phyloP scores from a whole-genome alignment of 495 filamentous ascomycete genomes.

The Cercophora samala region DNA sequence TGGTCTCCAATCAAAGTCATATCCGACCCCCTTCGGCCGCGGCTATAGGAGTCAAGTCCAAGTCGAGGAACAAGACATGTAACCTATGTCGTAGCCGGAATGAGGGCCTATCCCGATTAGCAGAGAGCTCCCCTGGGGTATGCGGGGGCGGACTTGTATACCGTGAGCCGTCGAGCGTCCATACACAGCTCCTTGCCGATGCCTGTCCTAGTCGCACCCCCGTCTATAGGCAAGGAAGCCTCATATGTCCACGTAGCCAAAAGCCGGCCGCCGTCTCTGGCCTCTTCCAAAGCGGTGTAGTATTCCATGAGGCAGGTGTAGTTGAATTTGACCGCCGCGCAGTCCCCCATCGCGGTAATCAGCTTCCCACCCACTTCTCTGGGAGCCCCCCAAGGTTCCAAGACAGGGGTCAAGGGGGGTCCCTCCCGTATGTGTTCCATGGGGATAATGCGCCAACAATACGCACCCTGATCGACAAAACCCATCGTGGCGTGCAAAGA shows the following conservation, averaged over 20 bases:
- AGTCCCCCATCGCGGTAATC: constrained; percentile 14
- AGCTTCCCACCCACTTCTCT: constrained; percentile 21
- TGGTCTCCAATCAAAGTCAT: constrained; percentile 28
- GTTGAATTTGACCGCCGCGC: constrained; percentile 8
- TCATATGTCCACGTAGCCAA: constrained; percentile 23
- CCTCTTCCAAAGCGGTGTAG: constrained; percentile 25
- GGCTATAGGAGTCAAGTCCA: constrained; percentile 23
- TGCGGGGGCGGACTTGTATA: constrained; percentile 18
- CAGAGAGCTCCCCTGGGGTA: constrained; percentile 9
- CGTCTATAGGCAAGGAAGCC: constrained; percentile 11
- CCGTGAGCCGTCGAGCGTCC: constrained; percentile 1
- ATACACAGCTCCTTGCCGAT: constrained; percentile 19
- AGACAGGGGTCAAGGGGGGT: constrained; percentile 23
- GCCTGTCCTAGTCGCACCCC: constrained; percentile 23
- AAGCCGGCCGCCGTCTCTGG: constrained; percentile 17
- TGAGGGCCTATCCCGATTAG: constrained; percentile 19
- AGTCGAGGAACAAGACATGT: constrained; percentile 13
- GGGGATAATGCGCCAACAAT: constrained; percentile 26
- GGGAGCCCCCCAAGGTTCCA: constrained; percentile 18
- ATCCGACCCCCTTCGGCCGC: constrained; percentile 24
- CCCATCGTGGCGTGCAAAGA: constrained; percentile 37
- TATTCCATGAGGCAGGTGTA: constrained; percentile 12
- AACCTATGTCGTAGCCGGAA: constrained; percentile 9
- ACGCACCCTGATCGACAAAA: constrained; percentile 35
- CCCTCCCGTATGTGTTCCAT: constrained; percentile 21